Percentiles rank a stretch among this genome's conserved stretches.
These are phyloP conservation scores for Farysia itapuensis DNA, from an alignment of 1,284 basidiomycete species.

Conservation along the genomic window DNA sequence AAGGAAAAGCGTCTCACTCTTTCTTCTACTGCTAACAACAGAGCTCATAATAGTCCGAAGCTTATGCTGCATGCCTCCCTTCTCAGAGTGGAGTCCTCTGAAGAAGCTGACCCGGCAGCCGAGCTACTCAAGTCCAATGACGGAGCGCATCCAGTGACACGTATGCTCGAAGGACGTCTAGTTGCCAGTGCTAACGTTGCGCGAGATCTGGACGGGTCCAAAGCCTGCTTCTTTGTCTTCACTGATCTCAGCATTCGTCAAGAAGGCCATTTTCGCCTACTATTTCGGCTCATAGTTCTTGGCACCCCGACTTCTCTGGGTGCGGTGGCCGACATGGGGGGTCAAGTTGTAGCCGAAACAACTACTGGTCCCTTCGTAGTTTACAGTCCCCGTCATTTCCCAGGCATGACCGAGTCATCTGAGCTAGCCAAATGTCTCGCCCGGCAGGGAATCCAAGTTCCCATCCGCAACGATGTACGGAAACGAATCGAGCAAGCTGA, in stretches of 20 bases:
- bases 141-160: constrained; percentile 11
- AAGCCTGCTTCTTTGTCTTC: constrained; percentile 43
- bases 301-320: background rate
- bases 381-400: constrained; percentile 30
- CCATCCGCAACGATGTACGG: constrained; percentile 39
- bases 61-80: constrained; percentile 29
- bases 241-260: constrained; percentile 41
- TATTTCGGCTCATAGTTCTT: constrained; percentile 30
- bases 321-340: background rate
- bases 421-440: constrained; percentile 39
- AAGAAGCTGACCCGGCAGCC: constrained; percentile 8
- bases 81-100: constrained; percentile 6
- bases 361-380: constrained; percentile 28
- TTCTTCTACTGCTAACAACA: constrained; percentile 6
- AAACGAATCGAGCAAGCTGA: constrained; percentile 9
- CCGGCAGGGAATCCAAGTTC: constrained; percentile 39
- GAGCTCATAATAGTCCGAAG: constrained; percentile 35
- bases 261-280: constrained; percentile 27
- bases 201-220: constrained; percentile 26
- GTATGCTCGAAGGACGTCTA: constrained; percentile 37
- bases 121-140: constrained; percentile 25
- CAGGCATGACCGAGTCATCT: constrained; percentile 41
- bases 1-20: background rate
- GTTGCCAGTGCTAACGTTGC: constrained; percentile 34
- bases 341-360: constrained; percentile 18